Percentiles rank a stretch among this genome's conserved stretches.
Evolutionary conservation across 2,329 filamentous ascomycete genomes (phyloP).

Genomic region (Ascochyta lentis): DNA sequence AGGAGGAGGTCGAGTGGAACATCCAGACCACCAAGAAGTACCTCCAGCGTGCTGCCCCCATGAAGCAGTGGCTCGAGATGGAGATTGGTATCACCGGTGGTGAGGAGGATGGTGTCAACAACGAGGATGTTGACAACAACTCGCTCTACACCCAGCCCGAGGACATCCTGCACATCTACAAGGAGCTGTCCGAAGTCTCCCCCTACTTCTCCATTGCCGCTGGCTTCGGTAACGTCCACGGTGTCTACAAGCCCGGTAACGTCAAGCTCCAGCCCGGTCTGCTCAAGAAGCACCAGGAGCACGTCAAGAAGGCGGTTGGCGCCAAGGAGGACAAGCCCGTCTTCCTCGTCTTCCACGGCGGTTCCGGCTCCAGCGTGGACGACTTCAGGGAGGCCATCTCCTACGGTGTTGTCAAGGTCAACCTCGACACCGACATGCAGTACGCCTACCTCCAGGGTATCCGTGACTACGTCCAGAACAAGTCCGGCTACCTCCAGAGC

Average conservation of each 20-base stretch:
- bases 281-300: conserved; percentile 93
- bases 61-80: conserved; percentile 99
- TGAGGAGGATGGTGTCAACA: conserved; percentile 98
- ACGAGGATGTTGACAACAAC: conserved; percentile 95
- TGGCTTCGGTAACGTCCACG: conserved; percentile 98
- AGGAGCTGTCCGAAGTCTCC: conserved; percentile 77
- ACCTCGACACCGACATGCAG: conserved; percentile 98
- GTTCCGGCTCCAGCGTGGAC: conserved; percentile 86
- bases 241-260: conserved; percentile 98
- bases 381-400: conserved; percentile 69
- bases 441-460: conserved; percentile 86
- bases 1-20: conserved; percentile 84
- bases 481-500: conserved; percentile 81
- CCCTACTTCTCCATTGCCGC: conserved; percentile 83
- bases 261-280: conserved; percentile 96
- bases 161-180: conserved; percentile 44
- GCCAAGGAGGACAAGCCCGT: conserved; percentile 85
- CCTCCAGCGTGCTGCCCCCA: conserved; percentile 89
- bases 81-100: conserved; percentile 84
- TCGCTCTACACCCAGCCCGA: conserved; percentile 85
- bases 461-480: conserved; percentile 94
- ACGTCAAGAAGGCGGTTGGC: conserved; percentile 80
- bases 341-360: conserved; percentile 99
- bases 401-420: conserved; percentile 98
- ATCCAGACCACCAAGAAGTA: conserved; percentile 77